Evolutionary conservation across 345 rosid species (phyloP), one percentile per base, ranked within the genome.

Genomic region (Eucalyptus caleyi): DNA sequence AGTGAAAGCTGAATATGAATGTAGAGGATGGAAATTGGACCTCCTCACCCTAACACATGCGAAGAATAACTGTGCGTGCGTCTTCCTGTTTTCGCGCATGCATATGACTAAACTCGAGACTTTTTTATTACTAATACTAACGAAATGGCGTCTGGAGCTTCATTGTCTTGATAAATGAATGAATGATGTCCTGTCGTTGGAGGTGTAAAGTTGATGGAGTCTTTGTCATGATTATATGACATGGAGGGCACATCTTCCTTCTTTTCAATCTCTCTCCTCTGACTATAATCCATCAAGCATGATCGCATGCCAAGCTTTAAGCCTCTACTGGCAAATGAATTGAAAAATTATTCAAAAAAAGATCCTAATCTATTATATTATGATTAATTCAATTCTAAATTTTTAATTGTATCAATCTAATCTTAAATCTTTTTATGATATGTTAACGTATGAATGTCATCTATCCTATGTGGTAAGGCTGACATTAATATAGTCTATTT

Each of bases 401-500:
- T 24, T 56, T 2, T 56, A 56, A 10, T 56, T 56, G 5, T 56
- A 24, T 24, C 13, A 56, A 56, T 56, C 2, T 24, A 56, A 24
- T 56, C 27, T 10, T 56, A 4, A 24, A 23, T 0, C 0, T 56
- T 54, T 56, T 56, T 23, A 56, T 1, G 3, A 56, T 23, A 9
- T 23, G 1, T 60, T 11, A 2, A 26, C 6, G 1, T 60, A 60
- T 27, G 67, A 60, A 60, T 26, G 16, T 3, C 7, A 0, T 26
- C 13, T 7, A 60, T 60, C 8, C 0, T 60, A 56, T 56, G 62
- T 56, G 59, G 5, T 4, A 21, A 0, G 1, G 21, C 2, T 4
- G 1, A 54, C 2, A 1, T 4, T 1, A 54, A 21, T 0, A 54
- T 54, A 9, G 4, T 19, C 7, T 51, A 16, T 54, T 53, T 18